Base-by-base conservation (phyloP, 345 rosid genomes). In the Orychophragmus violaceus region DNA sequence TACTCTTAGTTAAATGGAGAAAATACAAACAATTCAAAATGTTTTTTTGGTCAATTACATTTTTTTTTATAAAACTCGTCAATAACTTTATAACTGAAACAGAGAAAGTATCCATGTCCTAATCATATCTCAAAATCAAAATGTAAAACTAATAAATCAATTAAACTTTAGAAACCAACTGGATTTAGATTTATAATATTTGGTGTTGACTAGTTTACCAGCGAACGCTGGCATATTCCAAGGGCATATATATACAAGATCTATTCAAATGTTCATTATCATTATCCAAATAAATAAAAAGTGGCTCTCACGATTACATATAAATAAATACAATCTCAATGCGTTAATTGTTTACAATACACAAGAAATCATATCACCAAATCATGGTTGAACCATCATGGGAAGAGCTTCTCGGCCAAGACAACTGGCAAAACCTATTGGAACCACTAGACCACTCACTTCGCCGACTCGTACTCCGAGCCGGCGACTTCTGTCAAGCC, bases 401-500 rank as follows among this genome's bases (percentile, higher is more conserved):
- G 96, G 64, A 68, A 39, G 83, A 85, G 59, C 73, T 89, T 21
- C 76, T 91, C 1, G 96, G 95, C 14, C 73, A 72, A 70, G 71
- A 62, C 64, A 52, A 85, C 67, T 91, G 98, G 98, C 76, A 76
- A 39, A 75, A 74, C 36, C 86, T 91, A 39, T 84, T 87, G 8
- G 80, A 82, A 75, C 96, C 98, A 17, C 83, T 89, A 2, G 64
- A 91, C 80, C 76, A 80, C 48, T 73, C 77, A 48, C 90, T 91
- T 78, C 85, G 92, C 14, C 27, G 61, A 5, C 89, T 85, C 61
- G 61, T 91, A 72, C 86, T 89, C 76, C 90, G 96, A 46, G 77
- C 86, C 60, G 98, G 92, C 19, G 88, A 91, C 80, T 84, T 91
- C 74, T 81, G 87, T 66, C 96, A 91, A 80, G 98, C 84, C 63